Percentiles rank a stretch among this genome's conserved stretches.
Evolutionary conservation across 2,329 filamentous ascomycete species (phyloP).

Genomic region (Fusarium veterinarium): DNA sequence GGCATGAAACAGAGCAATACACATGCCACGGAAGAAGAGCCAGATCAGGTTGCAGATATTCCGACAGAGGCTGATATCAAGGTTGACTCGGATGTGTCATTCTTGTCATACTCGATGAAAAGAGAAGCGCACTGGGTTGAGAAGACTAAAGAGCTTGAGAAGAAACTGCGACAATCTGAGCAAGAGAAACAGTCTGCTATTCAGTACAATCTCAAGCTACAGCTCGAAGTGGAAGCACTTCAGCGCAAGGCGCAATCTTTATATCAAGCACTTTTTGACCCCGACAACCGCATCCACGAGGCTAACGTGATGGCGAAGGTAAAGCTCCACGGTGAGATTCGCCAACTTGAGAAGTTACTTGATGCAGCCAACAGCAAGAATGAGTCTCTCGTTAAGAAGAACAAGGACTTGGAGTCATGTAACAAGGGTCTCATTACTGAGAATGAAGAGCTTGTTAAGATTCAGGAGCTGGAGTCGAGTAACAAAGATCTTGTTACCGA

Average conservation of each 20-base stretch:
- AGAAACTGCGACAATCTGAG: not conserved
- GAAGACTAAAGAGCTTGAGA: not conserved
- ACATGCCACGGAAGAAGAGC: accelerated
- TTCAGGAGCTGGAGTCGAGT: too few relatives aligned
- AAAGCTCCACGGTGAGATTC: not conserved
- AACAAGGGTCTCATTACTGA: accelerated
- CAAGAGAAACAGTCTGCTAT: not conserved
- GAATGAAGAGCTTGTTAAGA: not conserved
- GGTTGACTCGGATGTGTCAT: accelerated
- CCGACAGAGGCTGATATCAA: not conserved
- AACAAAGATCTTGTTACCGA: not conserved
- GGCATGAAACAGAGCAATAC: not conserved
- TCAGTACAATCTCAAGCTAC: not conserved
- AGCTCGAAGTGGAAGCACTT: not conserved
- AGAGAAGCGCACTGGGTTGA: accelerated
- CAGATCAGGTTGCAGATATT: accelerated
- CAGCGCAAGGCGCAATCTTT: accelerated
- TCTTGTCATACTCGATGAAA: not conserved
- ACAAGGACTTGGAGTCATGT: not conserved
- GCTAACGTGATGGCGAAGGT: not conserved
- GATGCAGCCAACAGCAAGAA: accelerated
- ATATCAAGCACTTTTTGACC: not conserved
- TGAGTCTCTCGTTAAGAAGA: not conserved
- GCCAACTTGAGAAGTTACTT: not conserved
- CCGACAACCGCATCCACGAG: not conserved